phyloP scores from a whole-genome alignment of 2,329 filamentous ascomycete genomes.

The Aspergillus tubingensis region DNA sequence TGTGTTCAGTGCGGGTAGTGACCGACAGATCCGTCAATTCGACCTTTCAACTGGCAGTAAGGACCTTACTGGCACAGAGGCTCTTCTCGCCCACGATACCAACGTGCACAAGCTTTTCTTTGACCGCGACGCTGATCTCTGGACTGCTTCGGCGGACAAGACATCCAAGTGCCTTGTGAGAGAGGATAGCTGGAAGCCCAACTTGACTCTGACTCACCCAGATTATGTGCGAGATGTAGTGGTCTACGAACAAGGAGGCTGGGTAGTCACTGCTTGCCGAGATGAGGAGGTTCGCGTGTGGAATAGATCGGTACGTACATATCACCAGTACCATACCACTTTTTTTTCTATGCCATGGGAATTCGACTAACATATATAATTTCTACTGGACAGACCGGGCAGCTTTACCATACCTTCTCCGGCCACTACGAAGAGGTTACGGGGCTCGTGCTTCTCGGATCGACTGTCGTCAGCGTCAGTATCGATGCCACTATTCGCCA shows the following conservation, averaged over 20 bases:
- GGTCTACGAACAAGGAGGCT: constrained; percentile 67
- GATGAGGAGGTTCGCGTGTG: constrained; percentile 92
- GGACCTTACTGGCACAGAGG: constrained; percentile 59
- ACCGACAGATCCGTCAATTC: constrained; percentile 74
- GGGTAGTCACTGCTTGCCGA: constrained; percentile 83
- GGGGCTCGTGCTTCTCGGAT: constrained; percentile 66
- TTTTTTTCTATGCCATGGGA: neutral
- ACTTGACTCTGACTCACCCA: constrained; percentile 75
- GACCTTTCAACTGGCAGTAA: constrained; percentile 33
- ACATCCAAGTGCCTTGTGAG: constrained; percentile 78
- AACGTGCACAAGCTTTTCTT: constrained; percentile 82
- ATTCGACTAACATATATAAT: neutral
- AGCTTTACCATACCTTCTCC: constrained; percentile 70
- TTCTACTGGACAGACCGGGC: constrained; percentile 56
- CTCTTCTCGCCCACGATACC: constrained; percentile 82
- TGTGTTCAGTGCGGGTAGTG: constrained; percentile 78
- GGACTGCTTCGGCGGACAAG: constrained; percentile 92
- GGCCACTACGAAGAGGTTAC: constrained; percentile 96
- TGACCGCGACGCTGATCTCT: constrained; percentile 72
- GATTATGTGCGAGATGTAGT: constrained; percentile 87
- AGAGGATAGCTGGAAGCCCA: constrained; percentile 66
- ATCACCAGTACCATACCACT: neutral
- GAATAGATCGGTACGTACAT: constrained; percentile 61
- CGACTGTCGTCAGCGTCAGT: constrained; percentile 72
- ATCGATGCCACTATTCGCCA: constrained; percentile 86